Percentiles rank a stretch among this genome's conserved stretches.
Conservation (phyloP, 768 basidiomycete genomes). For the Auriscalpium orientale region DNA sequence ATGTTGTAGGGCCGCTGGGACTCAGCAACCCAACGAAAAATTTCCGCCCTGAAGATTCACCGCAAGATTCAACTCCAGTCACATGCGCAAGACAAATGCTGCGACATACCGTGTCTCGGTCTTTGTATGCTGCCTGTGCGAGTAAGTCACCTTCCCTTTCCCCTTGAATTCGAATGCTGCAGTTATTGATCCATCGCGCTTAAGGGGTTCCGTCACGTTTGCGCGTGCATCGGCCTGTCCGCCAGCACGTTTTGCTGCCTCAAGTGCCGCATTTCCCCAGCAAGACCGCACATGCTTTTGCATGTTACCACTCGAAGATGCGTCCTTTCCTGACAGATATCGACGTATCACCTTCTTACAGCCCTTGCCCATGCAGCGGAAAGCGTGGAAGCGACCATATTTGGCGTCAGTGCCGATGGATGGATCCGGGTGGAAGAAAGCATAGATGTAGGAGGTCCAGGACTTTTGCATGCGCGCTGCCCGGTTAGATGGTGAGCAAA, state of each 20-base stretch:
- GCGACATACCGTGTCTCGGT: slow-evolving; percentile 18
- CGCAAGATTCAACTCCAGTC: too few relatives aligned
- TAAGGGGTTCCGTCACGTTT: too few relatives aligned
- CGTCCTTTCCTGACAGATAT: slow-evolving; percentile 17
- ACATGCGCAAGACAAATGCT: background rate
- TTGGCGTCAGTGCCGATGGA: slow-evolving; percentile 15
- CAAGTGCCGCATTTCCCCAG: background rate
- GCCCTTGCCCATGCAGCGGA: slow-evolving; percentile 16
- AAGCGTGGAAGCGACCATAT: slow-evolving; percentile 14
- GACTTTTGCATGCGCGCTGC: background rate
- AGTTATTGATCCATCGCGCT: slow-evolving; percentile 14
- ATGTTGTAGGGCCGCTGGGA: slow-evolving; percentile 27
- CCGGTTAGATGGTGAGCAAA: too few relatives aligned
- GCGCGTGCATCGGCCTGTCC: too few relatives aligned
- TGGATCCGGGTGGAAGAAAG: slow-evolving; percentile 18
- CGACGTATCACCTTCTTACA: slow-evolving; percentile 14
- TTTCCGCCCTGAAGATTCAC: slow-evolving; percentile 18
- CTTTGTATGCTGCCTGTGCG: slow-evolving; percentile 21
- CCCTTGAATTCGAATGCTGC: slow-evolving; percentile 21
- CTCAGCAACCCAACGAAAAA: slow-evolving; percentile 30
- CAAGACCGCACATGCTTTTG: background rate
- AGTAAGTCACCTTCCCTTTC: slow-evolving; percentile 26
- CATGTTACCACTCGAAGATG: background rate
- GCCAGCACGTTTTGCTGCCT: background rate
- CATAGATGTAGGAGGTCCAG: slow-evolving; percentile 23